Evolutionary conservation across 495 filamentous ascomycete genomes (phyloP).

Genomic region (Penicillium psychrofluorescens): DNA sequence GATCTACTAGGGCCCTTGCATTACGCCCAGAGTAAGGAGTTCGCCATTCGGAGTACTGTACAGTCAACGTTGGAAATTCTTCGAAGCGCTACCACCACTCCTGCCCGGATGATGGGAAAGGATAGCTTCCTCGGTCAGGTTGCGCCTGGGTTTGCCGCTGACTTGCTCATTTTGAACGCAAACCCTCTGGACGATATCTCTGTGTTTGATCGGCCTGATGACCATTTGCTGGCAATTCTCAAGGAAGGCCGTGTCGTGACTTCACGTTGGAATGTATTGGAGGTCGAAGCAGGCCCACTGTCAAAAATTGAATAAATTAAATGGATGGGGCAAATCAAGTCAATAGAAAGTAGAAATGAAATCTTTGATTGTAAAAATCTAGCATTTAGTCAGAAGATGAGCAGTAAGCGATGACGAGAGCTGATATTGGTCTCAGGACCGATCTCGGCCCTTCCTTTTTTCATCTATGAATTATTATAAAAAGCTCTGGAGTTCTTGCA

Average conservation of each 20-base stretch:
- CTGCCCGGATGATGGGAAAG: constrained; percentile 34
- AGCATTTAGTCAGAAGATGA: too few species aligned
- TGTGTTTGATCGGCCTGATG: constrained; percentile 37
- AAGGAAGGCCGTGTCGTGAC: constrained; percentile 28
- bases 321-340: too few species aligned
- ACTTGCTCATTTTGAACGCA: constrained; percentile 31
- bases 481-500: too few species aligned
- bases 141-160: constrained; percentile 28
- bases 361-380: too few species aligned
- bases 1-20: constrained; percentile 43
- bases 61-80: constrained; percentile 35
- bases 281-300: too few species aligned
- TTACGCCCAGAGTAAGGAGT: constrained; percentile 43
- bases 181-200: constrained; percentile 47
- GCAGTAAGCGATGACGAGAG: too few species aligned
- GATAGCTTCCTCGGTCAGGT: constrained; percentile 38
- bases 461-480: too few species aligned
- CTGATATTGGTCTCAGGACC: too few species aligned
- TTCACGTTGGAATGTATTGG: too few species aligned
- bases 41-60: constrained; percentile 33
- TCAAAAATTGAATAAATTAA: too few species aligned
- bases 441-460: too few species aligned
- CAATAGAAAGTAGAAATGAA: too few species aligned
- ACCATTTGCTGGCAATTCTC: constrained; percentile 35
- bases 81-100: constrained; percentile 43